These are phyloP conservation scores for Trichophyton verrucosum DNA, from an alignment of 2,329 filamentous ascomycete species.

Conservation along the genomic window DNA sequence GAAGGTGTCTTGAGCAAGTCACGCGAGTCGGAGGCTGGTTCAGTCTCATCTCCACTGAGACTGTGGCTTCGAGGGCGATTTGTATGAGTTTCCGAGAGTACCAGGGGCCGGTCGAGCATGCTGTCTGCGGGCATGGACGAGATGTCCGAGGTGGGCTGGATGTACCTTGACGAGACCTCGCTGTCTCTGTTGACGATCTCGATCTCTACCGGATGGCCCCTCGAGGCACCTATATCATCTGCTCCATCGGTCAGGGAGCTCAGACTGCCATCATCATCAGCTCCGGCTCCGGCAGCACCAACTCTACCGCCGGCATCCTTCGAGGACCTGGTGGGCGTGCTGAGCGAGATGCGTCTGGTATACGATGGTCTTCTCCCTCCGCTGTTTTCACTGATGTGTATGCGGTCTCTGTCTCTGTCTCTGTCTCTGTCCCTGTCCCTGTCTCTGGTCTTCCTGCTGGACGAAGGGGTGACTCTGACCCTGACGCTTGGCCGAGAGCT, in stretches of 20 bases:
- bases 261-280: constrained; percentile 44
- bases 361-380: constrained; percentile 59
- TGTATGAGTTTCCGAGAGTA: constrained; percentile 31
- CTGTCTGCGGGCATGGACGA: constrained; percentile 69
- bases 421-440: constrained; percentile 20
- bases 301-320: constrained; percentile 21
- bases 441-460: constrained; percentile 40
- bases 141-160: constrained; percentile 66
- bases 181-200: constrained; percentile 64
- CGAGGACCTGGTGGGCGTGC: constrained; percentile 29
- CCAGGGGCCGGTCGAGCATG: constrained; percentile 46
- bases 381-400: constrained; percentile 75
- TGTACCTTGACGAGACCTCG: constrained; percentile 56
- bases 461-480: constrained; percentile 67
- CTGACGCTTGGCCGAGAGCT: constrained; percentile 70
- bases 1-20: constrained; percentile 44
- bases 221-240: constrained; percentile 57
- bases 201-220: constrained; percentile 65
- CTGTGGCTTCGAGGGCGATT: constrained; percentile 44
- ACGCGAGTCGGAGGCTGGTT: constrained; percentile 8
- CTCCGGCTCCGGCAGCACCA: neutral
- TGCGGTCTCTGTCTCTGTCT: constrained; percentile 50
- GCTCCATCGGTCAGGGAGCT: constrained; percentile 53
- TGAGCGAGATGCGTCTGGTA: constrained; percentile 54
- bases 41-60: constrained; percentile 44